These are phyloP conservation scores for Candida qinlingensis DNA, from an alignment of 805 yeast genomes.

Conservation along the genomic window DNA sequence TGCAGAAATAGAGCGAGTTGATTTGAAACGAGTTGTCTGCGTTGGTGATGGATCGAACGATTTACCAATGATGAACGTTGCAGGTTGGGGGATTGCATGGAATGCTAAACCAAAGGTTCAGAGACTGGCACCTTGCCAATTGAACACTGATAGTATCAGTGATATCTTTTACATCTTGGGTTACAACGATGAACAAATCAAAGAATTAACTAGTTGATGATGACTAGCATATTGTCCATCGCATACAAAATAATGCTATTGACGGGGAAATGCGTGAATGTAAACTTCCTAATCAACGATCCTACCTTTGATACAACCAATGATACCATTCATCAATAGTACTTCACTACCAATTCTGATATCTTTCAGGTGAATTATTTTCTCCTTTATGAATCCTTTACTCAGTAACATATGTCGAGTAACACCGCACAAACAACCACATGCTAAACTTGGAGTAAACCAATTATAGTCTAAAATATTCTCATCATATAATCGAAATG, in stretches of 20 bases:
- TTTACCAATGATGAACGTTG: constrained; percentile 82
- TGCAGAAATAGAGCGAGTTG: constrained; percentile 49
- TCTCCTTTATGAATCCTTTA: constrained; percentile 50
- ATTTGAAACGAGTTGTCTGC: constrained; percentile 57
- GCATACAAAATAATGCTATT: too few species aligned
- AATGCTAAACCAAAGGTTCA: constrained; percentile 95
- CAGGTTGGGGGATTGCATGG: constrained; percentile 96
- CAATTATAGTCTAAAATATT: constrained; percentile 40
- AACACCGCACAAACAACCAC: constrained; percentile 86
- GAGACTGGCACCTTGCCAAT: constrained; percentile 68
- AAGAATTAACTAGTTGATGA: constrained; percentile 3
- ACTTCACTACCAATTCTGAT: constrained; percentile 63
- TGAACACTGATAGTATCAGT: constrained; percentile 66
- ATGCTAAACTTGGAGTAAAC: constrained; percentile 73
- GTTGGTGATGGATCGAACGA: constrained; percentile 99
- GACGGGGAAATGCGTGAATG: too few species aligned
- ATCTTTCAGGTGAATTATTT: constrained; percentile 39
- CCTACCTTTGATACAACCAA: constrained; percentile 68
- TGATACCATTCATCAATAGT: constrained; percentile 73
- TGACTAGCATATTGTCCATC: not conserved
- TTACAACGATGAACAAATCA: constrained; percentile 51
- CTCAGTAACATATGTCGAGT: constrained; percentile 59
- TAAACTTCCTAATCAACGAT: constrained; percentile 23
- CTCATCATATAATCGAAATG: constrained; percentile 35
- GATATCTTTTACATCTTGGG: constrained; percentile 84